Conservation (phyloP, 2,329 filamentous ascomycete genomes). For the Bretziella fagacearum region DNA sequence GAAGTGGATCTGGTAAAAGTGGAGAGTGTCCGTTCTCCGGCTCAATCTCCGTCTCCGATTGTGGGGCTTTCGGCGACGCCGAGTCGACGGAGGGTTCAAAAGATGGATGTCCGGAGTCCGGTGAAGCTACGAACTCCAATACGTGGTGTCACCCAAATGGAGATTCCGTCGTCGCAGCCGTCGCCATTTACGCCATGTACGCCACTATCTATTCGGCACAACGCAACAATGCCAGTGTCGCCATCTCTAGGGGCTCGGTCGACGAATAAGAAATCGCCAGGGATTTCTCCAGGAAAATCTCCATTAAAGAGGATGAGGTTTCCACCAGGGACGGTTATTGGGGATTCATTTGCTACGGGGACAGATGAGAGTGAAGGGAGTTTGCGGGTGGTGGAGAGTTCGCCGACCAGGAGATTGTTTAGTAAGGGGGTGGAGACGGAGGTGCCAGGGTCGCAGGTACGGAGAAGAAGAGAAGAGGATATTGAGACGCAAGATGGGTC, state of each 20-base stretch:
- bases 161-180: conserved; percentile 29
- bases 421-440: too few relatives aligned
- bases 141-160: too few relatives aligned
- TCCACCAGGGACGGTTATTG: conserved; percentile 23
- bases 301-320: conserved; percentile 12
- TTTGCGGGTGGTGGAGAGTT: background rate
- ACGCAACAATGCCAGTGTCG: conserved; percentile 18
- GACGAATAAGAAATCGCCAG: too few relatives aligned
- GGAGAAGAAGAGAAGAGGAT: conserved; percentile 12
- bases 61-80: background rate
- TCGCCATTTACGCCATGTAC: conserved; percentile 23
- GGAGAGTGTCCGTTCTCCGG: background rate
- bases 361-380: conserved; percentile 7
- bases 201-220: conserved; percentile 26
- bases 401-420: conserved; percentile 6
- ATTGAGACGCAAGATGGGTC: conserved; percentile 12
- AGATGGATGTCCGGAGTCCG: background rate
- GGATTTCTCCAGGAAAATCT: background rate
- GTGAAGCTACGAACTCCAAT: conserved; percentile 19
- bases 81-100: background rate
- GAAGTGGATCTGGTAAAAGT: too few relatives aligned
- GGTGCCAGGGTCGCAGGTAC: too few relatives aligned
- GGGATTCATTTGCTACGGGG: conserved; percentile 27
- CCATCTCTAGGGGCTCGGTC: too few relatives aligned
- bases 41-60: background rate